A percentile compares a stretch with the other conserved stretches of the same genome.
Conservation (phyloP, 192 early-diverging fungal genomes). For the Coemansia sp. region DNA sequence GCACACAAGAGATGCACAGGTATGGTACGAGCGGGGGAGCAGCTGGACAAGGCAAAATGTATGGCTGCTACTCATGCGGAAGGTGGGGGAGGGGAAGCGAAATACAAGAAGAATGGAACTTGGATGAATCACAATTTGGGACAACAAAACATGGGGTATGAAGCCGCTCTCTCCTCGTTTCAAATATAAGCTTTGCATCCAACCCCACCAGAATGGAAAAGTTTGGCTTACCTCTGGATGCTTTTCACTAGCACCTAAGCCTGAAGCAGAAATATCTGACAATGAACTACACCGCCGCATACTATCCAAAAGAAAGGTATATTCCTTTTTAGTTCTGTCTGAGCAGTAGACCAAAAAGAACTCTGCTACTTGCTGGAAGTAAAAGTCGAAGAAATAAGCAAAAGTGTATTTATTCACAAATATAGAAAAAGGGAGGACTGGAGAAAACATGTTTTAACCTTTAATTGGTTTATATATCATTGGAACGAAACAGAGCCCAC, state of each 20-base stretch:
- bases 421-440: neutral
- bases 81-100: neutral
- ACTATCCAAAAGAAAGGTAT: neutral
- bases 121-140: neutral
- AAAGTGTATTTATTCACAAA: neutral
- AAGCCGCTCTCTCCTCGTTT: neutral
- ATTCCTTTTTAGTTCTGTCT: neutral
- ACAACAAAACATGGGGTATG: neutral
- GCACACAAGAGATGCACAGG: neutral
- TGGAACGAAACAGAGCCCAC: neutral
- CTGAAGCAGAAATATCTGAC: neutral
- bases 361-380: neutral
- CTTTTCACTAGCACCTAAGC: neutral
- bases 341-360: neutral
- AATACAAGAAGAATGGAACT: neutral
- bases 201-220: neutral
- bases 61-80: neutral
- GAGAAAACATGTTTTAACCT: slow-evolving; percentile 1
- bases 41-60: neutral
- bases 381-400: neutral
- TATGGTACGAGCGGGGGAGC: neutral
- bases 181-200: neutral
- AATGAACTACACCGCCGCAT: neutral
- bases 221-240: neutral
- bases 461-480: neutral